Base-by-base conservation (phyloP, 2,329 filamentous ascomycete genomes). In the Passalora sequoiae region DNA sequence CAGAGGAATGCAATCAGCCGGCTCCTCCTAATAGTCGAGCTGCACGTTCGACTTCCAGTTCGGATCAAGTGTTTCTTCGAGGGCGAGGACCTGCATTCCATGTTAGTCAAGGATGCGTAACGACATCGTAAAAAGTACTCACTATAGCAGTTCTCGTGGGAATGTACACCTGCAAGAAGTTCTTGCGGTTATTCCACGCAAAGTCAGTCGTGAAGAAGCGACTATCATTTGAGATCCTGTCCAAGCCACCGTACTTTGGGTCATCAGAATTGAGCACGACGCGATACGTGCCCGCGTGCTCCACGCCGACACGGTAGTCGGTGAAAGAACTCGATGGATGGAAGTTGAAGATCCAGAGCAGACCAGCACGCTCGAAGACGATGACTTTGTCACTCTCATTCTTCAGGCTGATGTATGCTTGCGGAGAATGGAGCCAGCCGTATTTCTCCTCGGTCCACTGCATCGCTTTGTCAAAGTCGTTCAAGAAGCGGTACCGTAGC, bases 301-400 rank as follows among this genome's bases (percentile, higher is more conserved):
- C 88, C 28, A 98, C 76, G 13, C 92, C 92, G 35, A 98, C 83
- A 27, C 91, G 81, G 65, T 96, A 98, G 67, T 97, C 92, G 8
- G 83, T 83, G 68, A 85, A 98, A 66, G 88, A 95, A 55, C 83
- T 70, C 20, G 78, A 79, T 0, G 86, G 81, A 63, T 97, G 83
- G 75, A 97, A 96, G 70, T 98, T 98, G 76, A 98, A 97, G 57
- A 96, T 77, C 74, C 89, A 98, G 8, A 98, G 73, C 46, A 95
- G 70, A 0, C 89, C 89, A 1, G 81, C 92, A 22, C 92, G 80
- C 72, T 98, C 92, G 64, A 96, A 98, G 3, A 95, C 89, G 53
- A 98, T 80, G 31, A 97, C 83, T 71, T 97, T 98, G 70, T 98
- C 92, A 15, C 68, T 73, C 62, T 97, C 89, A 63, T 98, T 82